Conservation (phyloP, 2,329 filamentous ascomycete genomes). For the Rhexocercosporidium sp. region DNA sequence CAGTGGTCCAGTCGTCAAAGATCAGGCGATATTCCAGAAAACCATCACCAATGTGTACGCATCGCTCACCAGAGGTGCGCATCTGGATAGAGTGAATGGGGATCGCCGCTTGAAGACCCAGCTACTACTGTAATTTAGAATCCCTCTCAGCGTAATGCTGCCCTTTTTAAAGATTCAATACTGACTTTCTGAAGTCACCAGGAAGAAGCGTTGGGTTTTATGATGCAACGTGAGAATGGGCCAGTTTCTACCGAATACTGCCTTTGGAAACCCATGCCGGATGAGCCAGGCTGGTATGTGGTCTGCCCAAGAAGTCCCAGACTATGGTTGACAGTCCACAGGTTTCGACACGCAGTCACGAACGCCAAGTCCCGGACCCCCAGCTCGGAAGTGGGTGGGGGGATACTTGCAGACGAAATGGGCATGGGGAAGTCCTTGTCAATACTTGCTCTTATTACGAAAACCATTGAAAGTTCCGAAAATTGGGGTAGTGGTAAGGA, state of each 20-base stretch:
- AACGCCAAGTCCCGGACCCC: not conserved
- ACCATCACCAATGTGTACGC: not conserved
- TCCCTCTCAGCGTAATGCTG: too few species aligned
- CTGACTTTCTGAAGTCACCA: not conserved
- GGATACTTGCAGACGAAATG: not conserved
- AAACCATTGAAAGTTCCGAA: constrained; percentile 14
- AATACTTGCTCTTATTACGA: constrained; percentile 39
- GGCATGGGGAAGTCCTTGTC: constrained; percentile 3
- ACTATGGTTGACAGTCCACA: not conserved
- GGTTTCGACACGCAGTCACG: not conserved
- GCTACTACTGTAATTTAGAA: not conserved
- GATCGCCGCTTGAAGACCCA: not conserved
- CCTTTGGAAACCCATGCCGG: not conserved
- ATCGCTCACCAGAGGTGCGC: not conserved
- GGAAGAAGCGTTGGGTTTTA: not conserved
- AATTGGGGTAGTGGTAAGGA: not conserved
- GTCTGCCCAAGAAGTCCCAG: not conserved
- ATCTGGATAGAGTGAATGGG: not conserved
- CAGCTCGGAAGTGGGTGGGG: not conserved
- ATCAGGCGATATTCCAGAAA: not conserved
- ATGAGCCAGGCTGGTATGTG: not conserved
- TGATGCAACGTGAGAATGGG: not conserved
- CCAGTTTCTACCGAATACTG: not conserved
- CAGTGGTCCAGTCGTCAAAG: not conserved
- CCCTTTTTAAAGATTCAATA: too few species aligned